Evolutionary conservation across 768 basidiomycete species (phyloP), one percentile per base, ranked within the genome.

Genomic region (Tricholoma hemisulphureum): DNA sequence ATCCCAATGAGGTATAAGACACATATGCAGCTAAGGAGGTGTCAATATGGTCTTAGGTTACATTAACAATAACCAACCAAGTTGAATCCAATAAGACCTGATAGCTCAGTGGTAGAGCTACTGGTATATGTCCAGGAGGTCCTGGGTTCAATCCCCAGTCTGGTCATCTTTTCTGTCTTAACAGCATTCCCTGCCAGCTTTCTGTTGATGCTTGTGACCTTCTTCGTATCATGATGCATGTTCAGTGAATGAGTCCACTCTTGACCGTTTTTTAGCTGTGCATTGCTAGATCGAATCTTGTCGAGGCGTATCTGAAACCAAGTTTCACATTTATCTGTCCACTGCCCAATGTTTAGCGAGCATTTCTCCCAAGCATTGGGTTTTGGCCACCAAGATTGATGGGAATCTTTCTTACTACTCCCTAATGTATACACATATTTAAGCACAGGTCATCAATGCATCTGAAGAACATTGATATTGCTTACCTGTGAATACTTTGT

Each of bases 361-460:
- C 45, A 56, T 11, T 24, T 46, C 16, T 26, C 24, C 48, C 53
- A 59, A 18, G 54, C 57, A 11, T 46, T 31, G n/a, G 56, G 63
- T 31, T 58, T 58, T 14, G 65, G 65, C 65, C 65, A 66, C 63
- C 63, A 66, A 10, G 63, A 66, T 34, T 53, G 8, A 41, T 50
- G 28, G 31, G 61, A 39, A 28, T 46, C 45, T 46, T 46, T 23
- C 9, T 13, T 26, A 8, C 45, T 14, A 8, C 14, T 46, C 16
- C 45, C 45, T 46, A 26, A 8, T 14, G 34, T 53, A 34, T 61
- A 48, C 55, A 39, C 8, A 34, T 28, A n/a, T 39, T 45, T 24
- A 26, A 13, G 24, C 24, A 46, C 24, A 26, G 45, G 4, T 21
- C 3, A 16, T 26, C 43, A 5, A n/a, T n/a, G n/a, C n/a, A n/a